These are phyloP conservation scores for Ligustrum vulgare DNA, from an alignment of 257 asterid species.

Conservation along the genomic window DNA sequence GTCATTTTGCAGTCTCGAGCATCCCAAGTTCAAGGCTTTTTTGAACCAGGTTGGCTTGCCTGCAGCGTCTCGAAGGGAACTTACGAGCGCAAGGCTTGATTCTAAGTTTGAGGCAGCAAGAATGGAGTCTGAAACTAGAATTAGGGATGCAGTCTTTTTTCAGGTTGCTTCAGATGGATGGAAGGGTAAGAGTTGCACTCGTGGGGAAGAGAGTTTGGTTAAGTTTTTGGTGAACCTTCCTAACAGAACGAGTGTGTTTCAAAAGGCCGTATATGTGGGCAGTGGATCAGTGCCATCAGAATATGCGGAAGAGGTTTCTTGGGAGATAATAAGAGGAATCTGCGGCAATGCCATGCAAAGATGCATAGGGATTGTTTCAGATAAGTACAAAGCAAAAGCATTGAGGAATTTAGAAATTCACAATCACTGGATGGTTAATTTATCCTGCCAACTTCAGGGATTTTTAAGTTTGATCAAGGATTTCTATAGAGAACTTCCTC, in stretches of 20 bases:
- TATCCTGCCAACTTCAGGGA: conserved; percentile 74
- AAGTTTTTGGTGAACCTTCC: conserved; percentile 71
- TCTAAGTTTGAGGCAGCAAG: conserved; percentile 67
- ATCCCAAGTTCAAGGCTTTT: conserved; percentile 76
- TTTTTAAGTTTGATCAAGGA: conserved; percentile 69
- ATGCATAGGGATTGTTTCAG: conserved; percentile 78
- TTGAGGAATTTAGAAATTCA: conserved; percentile 63
- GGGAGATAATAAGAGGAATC: conserved; percentile 55
- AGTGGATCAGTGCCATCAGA: conserved; percentile 56
- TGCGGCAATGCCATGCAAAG: conserved; percentile 49
- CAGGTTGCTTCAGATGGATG: conserved; percentile 77
- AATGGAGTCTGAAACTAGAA: conserved; percentile 55
- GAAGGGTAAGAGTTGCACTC: conserved; percentile 41
- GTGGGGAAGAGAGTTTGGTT: conserved; percentile 48
- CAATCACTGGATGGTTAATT: conserved; percentile 80
- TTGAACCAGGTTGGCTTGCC: conserved; percentile 78
- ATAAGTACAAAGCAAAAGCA: conserved; percentile 70
- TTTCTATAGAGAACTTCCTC: conserved; percentile 65
- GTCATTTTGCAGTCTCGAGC: conserved; percentile 67
- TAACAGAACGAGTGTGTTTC: conserved; percentile 71
- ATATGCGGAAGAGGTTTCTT: conserved; percentile 69
- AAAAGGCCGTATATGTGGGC: conserved; percentile 46
- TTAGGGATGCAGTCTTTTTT: conserved; percentile 71
- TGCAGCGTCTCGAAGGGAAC: conserved; percentile 46
- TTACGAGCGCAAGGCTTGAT: conserved; percentile 57